A percentile compares a stretch with the other conserved stretches of the same genome.
Conservation (phyloP, 2,329 filamentous ascomycete species). For the Helotiales sp. region DNA sequence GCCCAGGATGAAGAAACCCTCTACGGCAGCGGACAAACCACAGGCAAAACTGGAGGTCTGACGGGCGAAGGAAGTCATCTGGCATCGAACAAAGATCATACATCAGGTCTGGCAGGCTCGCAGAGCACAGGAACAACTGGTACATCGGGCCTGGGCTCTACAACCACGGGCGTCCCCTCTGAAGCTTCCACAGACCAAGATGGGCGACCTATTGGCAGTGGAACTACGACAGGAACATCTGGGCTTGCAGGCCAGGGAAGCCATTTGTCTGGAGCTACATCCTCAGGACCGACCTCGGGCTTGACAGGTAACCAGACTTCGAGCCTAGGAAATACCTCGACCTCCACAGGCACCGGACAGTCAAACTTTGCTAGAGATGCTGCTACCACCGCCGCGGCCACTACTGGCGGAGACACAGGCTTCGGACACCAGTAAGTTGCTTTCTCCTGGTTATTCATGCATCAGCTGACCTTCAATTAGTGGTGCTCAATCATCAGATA, state of each 20-base stretch:
- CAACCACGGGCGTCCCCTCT: background rate
- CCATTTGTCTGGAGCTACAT: background rate
- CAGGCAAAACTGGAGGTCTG: background rate
- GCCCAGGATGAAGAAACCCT: slow-evolving; percentile 28
- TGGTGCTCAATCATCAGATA: background rate
- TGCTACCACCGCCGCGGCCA: background rate
- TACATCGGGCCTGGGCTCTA: background rate
- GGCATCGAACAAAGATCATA: background rate
- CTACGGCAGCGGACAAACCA: slow-evolving; percentile 22
- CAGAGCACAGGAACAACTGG: background rate
- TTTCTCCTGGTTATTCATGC: background rate
- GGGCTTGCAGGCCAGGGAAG: background rate
- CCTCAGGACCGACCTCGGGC: background rate
- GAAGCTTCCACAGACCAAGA: background rate
- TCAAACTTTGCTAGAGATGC: background rate
- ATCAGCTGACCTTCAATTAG: background rate
- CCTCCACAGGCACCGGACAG: background rate
- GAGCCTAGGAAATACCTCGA: background rate
- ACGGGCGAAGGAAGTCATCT: slow-evolving; percentile 24
- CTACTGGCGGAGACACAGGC: background rate
- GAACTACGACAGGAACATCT: background rate
- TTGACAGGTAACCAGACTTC: background rate
- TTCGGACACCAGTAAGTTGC: background rate
- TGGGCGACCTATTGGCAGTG: background rate
- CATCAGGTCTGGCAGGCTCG: background rate